Evolutionary conservation across 345 rosid genomes (phyloP).

Genomic region (Rubroshorea leprosula): DNA sequence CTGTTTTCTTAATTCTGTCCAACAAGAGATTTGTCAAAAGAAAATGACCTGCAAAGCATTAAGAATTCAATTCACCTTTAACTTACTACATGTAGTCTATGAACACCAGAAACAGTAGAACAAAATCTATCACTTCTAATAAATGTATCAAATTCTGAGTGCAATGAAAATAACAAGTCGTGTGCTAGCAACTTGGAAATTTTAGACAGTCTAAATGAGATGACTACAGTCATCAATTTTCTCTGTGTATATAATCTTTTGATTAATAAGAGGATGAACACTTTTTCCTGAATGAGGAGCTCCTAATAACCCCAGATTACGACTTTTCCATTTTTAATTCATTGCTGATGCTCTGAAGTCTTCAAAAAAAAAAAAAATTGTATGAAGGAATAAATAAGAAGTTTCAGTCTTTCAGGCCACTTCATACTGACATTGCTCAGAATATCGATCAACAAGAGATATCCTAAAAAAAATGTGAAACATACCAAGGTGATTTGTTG

Average conservation of each 20-base stretch:
- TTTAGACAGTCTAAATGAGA: too few species aligned
- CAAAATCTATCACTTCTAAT: not conserved
- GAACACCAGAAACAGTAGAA: not conserved
- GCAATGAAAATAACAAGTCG: not conserved
- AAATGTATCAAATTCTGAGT: too few species aligned
- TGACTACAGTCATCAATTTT: not conserved
- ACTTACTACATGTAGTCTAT: not conserved
- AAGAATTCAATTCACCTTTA: not conserved
- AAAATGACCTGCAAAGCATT: constrained; percentile 40
- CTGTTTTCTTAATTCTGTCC: constrained; percentile 46
- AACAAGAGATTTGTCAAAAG: constrained; percentile 38
- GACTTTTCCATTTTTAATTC: too few species aligned
- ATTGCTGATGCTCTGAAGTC: too few species aligned
- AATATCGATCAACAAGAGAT: not conserved
- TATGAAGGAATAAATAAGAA: too few species aligned
- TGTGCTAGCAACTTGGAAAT: too few species aligned
- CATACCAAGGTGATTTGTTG: constrained; percentile 40
- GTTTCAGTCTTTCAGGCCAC: too few species aligned
- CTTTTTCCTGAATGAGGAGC: too few species aligned
- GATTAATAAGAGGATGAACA: too few species aligned
- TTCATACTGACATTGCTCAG: too few species aligned
- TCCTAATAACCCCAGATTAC: too few species aligned
- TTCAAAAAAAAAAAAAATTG: not conserved
- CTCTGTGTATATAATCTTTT: not conserved
- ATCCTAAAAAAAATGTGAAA: not conserved